Evolutionary conservation across 352 stramenopile species (phyloP), one percentile per base, ranked within the genome.

Genomic region (Phytophthora lateralis): DNA sequence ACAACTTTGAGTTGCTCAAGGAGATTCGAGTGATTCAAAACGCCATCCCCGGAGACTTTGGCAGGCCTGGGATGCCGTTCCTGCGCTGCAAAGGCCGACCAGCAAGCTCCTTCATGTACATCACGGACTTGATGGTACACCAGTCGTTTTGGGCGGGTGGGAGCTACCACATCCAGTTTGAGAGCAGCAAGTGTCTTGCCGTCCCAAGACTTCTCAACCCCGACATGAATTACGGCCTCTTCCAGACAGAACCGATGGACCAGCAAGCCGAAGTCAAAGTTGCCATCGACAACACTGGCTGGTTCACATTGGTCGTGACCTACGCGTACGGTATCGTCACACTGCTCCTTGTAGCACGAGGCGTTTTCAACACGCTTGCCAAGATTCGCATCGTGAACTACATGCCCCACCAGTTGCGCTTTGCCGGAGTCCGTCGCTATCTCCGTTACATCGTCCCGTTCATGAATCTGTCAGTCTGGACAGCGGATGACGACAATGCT

Each of bases 61-160:
- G 80, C 1, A 54, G 57, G 24, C 41, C 49, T 17, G 80, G 80
- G 7, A 63, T 73, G 27, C 69, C 78, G 0, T 90, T 88, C 21
- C 44, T 90, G 20, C 74, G 77, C 24, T 90, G 80, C 46, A 50
- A 54, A 11, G 78, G 76, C 3, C 74, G 80, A 9, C 74, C 80
- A 0, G 38, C 68, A 10, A 35, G 46, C 0, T 42, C 59, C 3
- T 90, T 90, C 59, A 54, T 67, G 24, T 90, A 78, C 51, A 78
- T 86, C 10, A 85, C 80, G 7, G 80, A 90, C 54, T 56, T 88
- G 41, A 74, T 90, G 76, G 71, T 82, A 11, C 66, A 80, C 6
- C 73, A 86, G 56, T 75, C 68, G 1, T 88, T 74, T 49, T 90
- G 78, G 80, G 66, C 80, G 0, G 80, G 80, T 3, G 78, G 73